Conservation (phyloP, 495 filamentous ascomycete species). For the Sabuloglossum arenarium region DNA sequence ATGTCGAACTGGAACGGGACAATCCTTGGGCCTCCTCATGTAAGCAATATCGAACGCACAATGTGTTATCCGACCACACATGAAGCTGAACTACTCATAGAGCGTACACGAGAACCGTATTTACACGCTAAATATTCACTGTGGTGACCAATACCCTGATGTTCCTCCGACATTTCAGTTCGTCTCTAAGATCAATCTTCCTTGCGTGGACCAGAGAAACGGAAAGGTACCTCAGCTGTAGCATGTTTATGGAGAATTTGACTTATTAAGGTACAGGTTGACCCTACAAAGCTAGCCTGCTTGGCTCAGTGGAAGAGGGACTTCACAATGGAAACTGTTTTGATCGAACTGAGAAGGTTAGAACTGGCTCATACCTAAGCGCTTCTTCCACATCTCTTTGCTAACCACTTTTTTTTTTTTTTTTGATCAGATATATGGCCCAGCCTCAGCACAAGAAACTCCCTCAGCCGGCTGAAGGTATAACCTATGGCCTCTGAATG, state of each 20-base stretch:
- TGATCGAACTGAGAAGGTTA: conserved; percentile 71
- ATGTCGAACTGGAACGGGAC: conserved; percentile 99
- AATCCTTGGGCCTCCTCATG: conserved; percentile 90
- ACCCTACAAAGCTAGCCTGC: conserved; percentile 60
- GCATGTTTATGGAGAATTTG: not conserved
- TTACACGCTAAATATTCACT: conserved; percentile 95
- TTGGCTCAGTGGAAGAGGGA: conserved; percentile 76
- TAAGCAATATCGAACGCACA: conserved; percentile 20
- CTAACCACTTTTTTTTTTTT: conserved; percentile 10
- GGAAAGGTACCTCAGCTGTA: conserved; percentile 35
- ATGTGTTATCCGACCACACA: not conserved
- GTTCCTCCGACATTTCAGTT: conserved; percentile 76
- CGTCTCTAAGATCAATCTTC: conserved; percentile 81
- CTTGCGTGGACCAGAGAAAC: conserved; percentile 60
- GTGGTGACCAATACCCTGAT: conserved; percentile 75
- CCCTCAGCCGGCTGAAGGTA: conserved; percentile 77
- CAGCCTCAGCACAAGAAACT: conserved; percentile 83
- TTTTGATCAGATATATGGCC: conserved; percentile 68
- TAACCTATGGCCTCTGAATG: conserved; percentile 27
- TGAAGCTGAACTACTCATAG: conserved; percentile 21
- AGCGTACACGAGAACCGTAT: conserved; percentile 95
- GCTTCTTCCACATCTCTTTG: not conserved
- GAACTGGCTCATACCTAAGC: conserved; percentile 3
- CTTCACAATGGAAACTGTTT: conserved; percentile 80
- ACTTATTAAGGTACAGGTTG: conserved; percentile 34